A percentile compares a stretch with the other conserved stretches of the same genome.
phyloP scores from a whole-genome alignment of 257 asterid genomes.

The Solanum pinnatisectum region DNA sequence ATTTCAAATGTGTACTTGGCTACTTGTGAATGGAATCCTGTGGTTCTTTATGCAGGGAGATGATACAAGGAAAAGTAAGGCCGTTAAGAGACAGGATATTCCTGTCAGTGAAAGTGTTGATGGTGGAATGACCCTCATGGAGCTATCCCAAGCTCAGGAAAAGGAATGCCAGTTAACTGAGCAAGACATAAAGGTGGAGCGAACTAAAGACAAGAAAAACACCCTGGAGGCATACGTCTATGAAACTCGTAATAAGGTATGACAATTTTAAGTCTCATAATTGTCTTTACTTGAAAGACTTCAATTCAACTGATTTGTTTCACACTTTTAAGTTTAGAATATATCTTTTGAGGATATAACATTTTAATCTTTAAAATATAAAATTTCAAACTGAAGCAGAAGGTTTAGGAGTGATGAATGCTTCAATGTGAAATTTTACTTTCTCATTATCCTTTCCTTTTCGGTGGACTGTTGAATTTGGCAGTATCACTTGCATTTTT shows the following conservation, averaged over 20 bases:
- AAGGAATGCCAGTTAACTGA: constrained; percentile 60
- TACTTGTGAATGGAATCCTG: not conserved
- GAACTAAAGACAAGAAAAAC: constrained; percentile 93
- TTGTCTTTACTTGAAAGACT: not conserved
- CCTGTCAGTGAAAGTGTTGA: constrained; percentile 46
- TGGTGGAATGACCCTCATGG: constrained; percentile 57
- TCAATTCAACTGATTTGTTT: not conserved
- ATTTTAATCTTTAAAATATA: not conserved
- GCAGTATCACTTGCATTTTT: not conserved
- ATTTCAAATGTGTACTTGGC: not conserved
- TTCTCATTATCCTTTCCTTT: not conserved
- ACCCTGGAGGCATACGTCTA: constrained; percentile 90
- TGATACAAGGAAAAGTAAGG: constrained; percentile 48
- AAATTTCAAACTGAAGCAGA: not conserved
- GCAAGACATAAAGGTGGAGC: constrained; percentile 79
- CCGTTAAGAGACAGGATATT: constrained; percentile 54
- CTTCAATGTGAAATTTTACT: not conserved
- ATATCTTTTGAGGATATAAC: not conserved
- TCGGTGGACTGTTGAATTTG: not conserved
- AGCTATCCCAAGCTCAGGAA: constrained; percentile 58
- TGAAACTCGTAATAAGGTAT: constrained; percentile 88
- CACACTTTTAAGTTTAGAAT: not conserved
- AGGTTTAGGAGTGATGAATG: not conserved
- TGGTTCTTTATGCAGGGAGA: constrained; percentile 40
- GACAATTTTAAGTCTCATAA: not conserved